phyloP scores from a whole-genome alignment of 2,329 filamentous ascomycete species.

The Xylaria sp. region DNA sequence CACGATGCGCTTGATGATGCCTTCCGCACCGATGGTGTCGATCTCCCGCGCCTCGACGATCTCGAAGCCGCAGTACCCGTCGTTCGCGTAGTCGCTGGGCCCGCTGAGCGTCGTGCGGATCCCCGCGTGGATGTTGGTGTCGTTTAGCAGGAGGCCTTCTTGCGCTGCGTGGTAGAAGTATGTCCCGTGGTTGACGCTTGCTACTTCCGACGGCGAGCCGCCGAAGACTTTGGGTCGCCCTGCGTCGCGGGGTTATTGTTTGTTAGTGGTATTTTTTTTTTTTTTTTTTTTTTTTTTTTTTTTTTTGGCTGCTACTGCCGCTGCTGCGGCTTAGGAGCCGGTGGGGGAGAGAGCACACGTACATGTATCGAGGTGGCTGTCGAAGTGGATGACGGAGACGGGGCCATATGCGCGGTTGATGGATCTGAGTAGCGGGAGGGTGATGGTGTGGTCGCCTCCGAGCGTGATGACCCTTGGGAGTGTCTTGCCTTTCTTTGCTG shows the following conservation, averaged over 20 bases:
- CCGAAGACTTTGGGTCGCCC: conserved; percentile 90
- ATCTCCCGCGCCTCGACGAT: conserved; percentile 77
- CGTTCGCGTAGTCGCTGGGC: conserved; percentile 84
- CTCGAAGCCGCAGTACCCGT: conserved; percentile 85
- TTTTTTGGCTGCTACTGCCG: too few species aligned
- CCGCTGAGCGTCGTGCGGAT: conserved; percentile 86
- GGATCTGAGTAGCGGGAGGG: conserved; percentile 67
- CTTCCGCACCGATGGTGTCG: conserved; percentile 66
- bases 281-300: too few species aligned
- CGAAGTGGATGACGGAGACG: conserved; percentile 71
- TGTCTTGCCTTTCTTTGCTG: conserved; percentile 78
- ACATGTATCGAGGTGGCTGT: conserved; percentile 75
- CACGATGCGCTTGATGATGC: conserved; percentile 82
- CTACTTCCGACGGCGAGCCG: conserved; percentile 79
- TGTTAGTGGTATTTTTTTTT: too few species aligned
- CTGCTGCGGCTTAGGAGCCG: too few species aligned
- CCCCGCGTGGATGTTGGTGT: conserved; percentile 88
- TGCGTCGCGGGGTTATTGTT: too few species aligned
- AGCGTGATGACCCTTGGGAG: conserved; percentile 85
- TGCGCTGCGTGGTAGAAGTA: conserved; percentile 87
- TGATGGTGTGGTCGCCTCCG: conserved; percentile 72
- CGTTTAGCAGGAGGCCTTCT: conserved; percentile 82
- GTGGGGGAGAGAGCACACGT: conserved; percentile 52
- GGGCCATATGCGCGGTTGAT: conserved; percentile 71
- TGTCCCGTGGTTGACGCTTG: conserved; percentile 85